A percentile compares a stretch with the other conserved stretches of the same genome.
Conservation (phyloP, 257 asterid species). For the Nicotiana otophora region DNA sequence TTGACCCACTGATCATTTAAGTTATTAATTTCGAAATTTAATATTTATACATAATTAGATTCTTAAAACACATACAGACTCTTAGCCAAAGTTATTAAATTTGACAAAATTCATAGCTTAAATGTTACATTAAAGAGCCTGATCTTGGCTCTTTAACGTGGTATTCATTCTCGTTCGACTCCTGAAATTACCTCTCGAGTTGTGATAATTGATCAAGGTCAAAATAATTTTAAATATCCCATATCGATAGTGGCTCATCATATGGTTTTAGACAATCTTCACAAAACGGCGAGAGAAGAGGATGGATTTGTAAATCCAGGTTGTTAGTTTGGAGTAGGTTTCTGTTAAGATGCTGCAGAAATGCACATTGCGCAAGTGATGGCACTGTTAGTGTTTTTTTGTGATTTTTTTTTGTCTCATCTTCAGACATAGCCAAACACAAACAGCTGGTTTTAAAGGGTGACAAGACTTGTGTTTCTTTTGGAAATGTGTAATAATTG, state of each 20-base stretch:
- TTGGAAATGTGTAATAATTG: neutral
- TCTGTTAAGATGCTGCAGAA: slow-evolving; percentile 20
- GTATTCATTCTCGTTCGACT: neutral
- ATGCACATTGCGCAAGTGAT: slow-evolving; percentile 17
- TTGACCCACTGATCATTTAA: too few relatives aligned
- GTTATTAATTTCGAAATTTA: too few relatives aligned
- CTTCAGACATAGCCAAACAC: slow-evolving; percentile 17
- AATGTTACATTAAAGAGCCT: too few relatives aligned
- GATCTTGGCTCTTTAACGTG: neutral
- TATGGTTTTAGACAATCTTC: too few relatives aligned
- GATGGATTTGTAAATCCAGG: slow-evolving; percentile 25
- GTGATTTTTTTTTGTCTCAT: slow-evolving; percentile 13
- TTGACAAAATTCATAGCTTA: too few relatives aligned
- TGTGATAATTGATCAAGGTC: too few relatives aligned
- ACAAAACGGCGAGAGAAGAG: neutral
- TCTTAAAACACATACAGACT: too few relatives aligned
- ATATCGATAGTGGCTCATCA: too few relatives aligned
- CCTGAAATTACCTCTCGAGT: neutral
- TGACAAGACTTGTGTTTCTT: slow-evolving; percentile 2
- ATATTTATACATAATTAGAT: too few relatives aligned
- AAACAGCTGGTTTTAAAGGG: slow-evolving; percentile 25
- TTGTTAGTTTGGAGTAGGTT: slow-evolving; percentile 28
- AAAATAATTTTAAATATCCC: too few relatives aligned
- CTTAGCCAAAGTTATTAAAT: too few relatives aligned
- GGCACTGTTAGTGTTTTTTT: slow-evolving; percentile 2